Conservation (phyloP, 2,329 filamentous ascomycete species). For the Venturia pyrina region DNA sequence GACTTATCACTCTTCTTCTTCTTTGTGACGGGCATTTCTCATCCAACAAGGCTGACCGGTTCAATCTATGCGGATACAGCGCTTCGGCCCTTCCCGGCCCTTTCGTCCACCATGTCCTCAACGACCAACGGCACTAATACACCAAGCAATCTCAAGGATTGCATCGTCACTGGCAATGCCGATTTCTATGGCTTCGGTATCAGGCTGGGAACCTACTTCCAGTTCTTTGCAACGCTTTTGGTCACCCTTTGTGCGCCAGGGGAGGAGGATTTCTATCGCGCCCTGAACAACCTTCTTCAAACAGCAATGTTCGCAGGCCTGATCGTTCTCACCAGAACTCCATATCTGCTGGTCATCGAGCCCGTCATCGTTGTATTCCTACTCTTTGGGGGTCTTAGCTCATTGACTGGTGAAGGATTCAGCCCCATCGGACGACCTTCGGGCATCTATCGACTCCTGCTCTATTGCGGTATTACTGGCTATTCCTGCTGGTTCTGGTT, state of each 20-base stretch:
- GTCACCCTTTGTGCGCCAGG: background rate
- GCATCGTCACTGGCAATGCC: background rate
- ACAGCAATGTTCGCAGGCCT: background rate
- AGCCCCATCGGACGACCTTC: background rate
- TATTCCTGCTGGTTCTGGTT: conserved; percentile 5
- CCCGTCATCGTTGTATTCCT: background rate
- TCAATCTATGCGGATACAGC: background rate
- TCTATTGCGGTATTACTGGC: background rate
- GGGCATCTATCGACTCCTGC: background rate
- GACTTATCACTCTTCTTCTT: background rate
- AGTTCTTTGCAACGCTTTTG: background rate
- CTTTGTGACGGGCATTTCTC: background rate
- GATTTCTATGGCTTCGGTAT: conserved; percentile 4
- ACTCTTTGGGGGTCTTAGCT: background rate
- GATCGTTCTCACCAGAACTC: background rate
- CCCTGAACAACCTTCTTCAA: background rate
- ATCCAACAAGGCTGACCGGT: background rate
- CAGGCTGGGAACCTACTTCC: background rate
- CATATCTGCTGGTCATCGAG: background rate
- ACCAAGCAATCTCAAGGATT: background rate
- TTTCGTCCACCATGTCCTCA: background rate
- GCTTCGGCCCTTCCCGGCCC: background rate
- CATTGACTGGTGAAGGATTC: background rate
- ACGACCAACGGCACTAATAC: background rate
- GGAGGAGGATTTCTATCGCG: background rate